Base-by-base conservation (phyloP, 176 grass and related monocot genomes). In the Cocos nucifera region DNA sequence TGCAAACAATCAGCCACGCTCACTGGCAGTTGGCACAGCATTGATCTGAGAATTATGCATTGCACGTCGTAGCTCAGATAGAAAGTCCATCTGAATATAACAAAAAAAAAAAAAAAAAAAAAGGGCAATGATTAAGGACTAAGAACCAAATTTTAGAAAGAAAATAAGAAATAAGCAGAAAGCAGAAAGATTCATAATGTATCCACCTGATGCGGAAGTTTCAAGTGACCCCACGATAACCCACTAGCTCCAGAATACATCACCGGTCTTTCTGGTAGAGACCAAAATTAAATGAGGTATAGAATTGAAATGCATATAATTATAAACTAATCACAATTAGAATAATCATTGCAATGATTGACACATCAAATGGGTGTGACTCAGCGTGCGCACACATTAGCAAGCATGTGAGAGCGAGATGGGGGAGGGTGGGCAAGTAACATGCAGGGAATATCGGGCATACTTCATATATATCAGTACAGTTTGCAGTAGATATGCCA, bases 181-280 rank as follows among this genome's bases (percentile, higher is more conserved):
- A 2, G 54, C 30, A 28, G 21, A 23, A 53, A 20, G 44, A 22
- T 59, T 49, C 57, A 59, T 6, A 5, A 27, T 18, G 60, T 54
- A 21, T 9, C 19, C 56, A 75, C 79, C 73, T 77, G 79, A 62
- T 82, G 73, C 8, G 79, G 73, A 63, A 63, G 62, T 67, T 82
- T 82, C 56, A 54, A 64, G 50, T 77, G 73, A 56, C 61, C 79
- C 79, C 73, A 82, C 24, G 79, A 82, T 28, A 73, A 56, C 35
- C 67, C 73, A 54, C 62, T 77, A 10, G 67, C 62, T 63, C 73
- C 79, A 57, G 67, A 57, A 53, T 82, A 82, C 10, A 67, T 58
- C 28, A 67, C 49, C 19, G 73, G 79, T 49, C 66, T 82, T 54
- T 65, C 73, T 82, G 79, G 53, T 56, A n/a, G 17, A 60, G 17